phyloP scores from a whole-genome alignment of 768 basidiomycete species.

The Lactifluus rugatus region DNA sequence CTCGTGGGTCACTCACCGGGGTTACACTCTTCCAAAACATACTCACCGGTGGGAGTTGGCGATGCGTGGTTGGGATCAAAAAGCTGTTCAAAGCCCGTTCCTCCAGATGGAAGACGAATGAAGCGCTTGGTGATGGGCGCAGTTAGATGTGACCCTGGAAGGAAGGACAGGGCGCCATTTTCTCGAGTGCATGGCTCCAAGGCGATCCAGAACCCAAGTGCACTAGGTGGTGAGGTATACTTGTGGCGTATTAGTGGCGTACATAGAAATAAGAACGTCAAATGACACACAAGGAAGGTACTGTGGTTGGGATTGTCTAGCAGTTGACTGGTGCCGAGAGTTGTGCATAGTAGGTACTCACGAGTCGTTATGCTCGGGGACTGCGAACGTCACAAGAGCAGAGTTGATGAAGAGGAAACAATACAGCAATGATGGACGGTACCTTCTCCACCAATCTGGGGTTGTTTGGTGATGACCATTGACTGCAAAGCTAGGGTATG shows the following conservation, averaged over 20 bases:
- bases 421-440: constrained; percentile 7
- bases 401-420: neutral
- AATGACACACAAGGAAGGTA: constrained; percentile 55
- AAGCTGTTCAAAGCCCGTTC: constrained; percentile 77
- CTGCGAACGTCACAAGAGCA: constrained; percentile 30
- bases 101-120: constrained; percentile 61
- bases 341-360: constrained; percentile 39
- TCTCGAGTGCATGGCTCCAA: constrained; percentile 75
- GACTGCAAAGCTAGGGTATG: constrained; percentile 62
- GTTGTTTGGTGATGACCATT: constrained; percentile 95
- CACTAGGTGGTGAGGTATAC: constrained; percentile 88
- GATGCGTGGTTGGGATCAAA: constrained; percentile 28
- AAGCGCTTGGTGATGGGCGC: constrained; percentile 75
- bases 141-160: constrained; percentile 81
- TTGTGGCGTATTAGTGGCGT: constrained; percentile 27
- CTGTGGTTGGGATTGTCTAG: constrained; percentile 27
- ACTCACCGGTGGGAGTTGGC: constrained; percentile 35
- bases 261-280: neutral
- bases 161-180: constrained; percentile 82
- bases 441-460: constrained; percentile 90
- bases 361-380: constrained; percentile 92
- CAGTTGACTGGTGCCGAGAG: neutral
- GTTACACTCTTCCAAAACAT: constrained; percentile 59
- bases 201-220: constrained; percentile 95
- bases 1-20: constrained; percentile 41